Base-by-base conservation (phyloP, 2,329 filamentous ascomycete genomes). In the Beauveria rudraprayagi region DNA sequence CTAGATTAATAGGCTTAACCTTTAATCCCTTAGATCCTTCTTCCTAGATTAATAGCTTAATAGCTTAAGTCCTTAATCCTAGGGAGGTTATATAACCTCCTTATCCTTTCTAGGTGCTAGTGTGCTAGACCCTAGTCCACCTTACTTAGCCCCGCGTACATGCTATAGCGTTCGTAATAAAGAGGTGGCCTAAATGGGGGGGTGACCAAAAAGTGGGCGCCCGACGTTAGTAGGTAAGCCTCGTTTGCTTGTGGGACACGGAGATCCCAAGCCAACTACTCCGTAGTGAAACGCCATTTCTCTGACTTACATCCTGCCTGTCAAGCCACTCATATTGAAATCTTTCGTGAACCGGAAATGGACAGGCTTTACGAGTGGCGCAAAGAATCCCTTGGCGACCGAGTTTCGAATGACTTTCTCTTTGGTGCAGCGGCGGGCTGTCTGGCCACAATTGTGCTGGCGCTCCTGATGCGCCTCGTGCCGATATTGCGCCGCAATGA, bases 381-480 rank as follows among this genome's bases (percentile, higher is more conserved):
- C 24, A 3, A 53, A 17, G 14, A 47, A 34, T 60, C n/a, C 5
- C 37, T 60, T 11, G 40, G 57, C 26, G 41, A 60, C 11, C 24
- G 48, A n/a, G 57, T 60, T 5, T 60, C 57, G 3, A 50, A 60
- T 53, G 59, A 61, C 34, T 61, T 61, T 28, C 43, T 56, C 37
- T 34, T 16, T 24, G 61, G 61, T 17, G 43, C 50, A 0, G 22
- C 41, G 41, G 50, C 30, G 14, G 61, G 61, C 22, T 58, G 54
- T 14, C 26, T 58, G 14, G 55, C 48, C 28, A 59, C 61, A 7
- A 43, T 58, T 79, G 14, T 59, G 19, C 24, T 59, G 26, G n/a
- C 92, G 1, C 53, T 69, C 1, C 41, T 62, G 0, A 56, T 67
- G 17, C 61, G 73, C 30, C 3, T 53, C 3, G 53, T 69, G 1